These are phyloP conservation scores for Ophiostoma novo-ulmi DNA, from an alignment of 2,329 filamentous ascomycete genomes.

Conservation along the genomic window DNA sequence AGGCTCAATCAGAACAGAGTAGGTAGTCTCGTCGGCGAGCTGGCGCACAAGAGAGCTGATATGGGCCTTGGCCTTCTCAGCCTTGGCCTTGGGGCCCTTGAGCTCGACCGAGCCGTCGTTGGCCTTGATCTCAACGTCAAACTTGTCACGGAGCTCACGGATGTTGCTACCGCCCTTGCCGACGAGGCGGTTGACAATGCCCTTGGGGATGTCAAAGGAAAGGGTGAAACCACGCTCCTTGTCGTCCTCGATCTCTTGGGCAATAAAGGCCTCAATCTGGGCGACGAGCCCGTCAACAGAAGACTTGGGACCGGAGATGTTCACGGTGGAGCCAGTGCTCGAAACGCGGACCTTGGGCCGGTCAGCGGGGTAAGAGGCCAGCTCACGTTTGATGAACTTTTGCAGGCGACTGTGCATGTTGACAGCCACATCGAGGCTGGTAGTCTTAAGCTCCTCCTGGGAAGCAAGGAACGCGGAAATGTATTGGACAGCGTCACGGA, in stretches of 20 bases:
- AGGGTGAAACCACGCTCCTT: constrained; percentile 84
- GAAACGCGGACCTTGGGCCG: constrained; percentile 58
- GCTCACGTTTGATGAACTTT: constrained; percentile 61
- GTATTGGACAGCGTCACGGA: constrained; percentile 50
- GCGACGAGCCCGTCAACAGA: constrained; percentile 65
- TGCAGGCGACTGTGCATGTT: constrained; percentile 61
- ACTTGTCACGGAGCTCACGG: constrained; percentile 59
- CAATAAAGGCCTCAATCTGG: constrained; percentile 74
- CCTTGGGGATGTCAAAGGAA: constrained; percentile 89
- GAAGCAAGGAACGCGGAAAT: constrained; percentile 55
- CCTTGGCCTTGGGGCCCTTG: constrained; percentile 92
- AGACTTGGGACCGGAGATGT: constrained; percentile 69
- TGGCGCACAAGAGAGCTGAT: constrained; percentile 75
- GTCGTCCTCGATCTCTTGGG: constrained; percentile 86
- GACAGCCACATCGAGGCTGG: constrained; percentile 52
- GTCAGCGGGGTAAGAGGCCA: constrained; percentile 51
- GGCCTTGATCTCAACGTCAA: constrained; percentile 75
- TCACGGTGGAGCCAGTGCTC: constrained; percentile 56
- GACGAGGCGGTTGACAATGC: constrained; percentile 81
- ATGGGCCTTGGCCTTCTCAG: constrained; percentile 76
- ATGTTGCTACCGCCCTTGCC: constrained; percentile 64
- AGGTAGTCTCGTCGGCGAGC: constrained; percentile 84
- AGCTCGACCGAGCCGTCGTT: constrained; percentile 92
- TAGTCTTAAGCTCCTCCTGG: constrained; percentile 51
- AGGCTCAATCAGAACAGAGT: constrained; percentile 82